Evolutionary conservation across 2,329 filamentous ascomycete genomes (phyloP).

Genomic region (Paradendryphiella salina): DNA sequence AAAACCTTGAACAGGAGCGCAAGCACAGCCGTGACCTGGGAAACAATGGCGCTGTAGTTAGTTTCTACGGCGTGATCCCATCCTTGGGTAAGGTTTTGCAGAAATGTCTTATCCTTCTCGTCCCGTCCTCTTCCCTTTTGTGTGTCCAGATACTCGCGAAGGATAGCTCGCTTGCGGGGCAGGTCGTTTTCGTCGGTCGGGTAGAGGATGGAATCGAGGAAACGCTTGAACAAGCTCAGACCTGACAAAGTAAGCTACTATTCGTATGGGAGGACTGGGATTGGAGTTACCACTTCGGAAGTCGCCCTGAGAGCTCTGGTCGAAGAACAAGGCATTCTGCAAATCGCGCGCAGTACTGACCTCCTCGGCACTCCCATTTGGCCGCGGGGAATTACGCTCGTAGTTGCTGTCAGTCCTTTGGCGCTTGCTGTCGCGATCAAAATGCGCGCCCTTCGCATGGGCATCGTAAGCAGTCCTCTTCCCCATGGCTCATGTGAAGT

Average conservation of each 20-base stretch:
- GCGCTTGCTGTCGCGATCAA: conserved; percentile 37
- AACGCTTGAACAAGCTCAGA: conserved; percentile 69
- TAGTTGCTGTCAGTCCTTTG: conserved; percentile 33
- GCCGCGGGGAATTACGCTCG: conserved; percentile 32
- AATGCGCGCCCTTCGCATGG: conserved; percentile 25
- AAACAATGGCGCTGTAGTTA: conserved; percentile 79
- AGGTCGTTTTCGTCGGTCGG: conserved; percentile 56
- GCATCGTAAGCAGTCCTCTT: conserved; percentile 43
- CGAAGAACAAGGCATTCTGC: conserved; percentile 44
- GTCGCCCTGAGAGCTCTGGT: conserved; percentile 38
- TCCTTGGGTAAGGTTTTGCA: conserved; percentile 80
- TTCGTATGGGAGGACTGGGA: background rate
- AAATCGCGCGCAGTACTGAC: conserved; percentile 42
- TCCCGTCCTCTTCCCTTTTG: conserved; percentile 55
- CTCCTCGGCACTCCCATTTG: conserved; percentile 31
- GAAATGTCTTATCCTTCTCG: conserved; percentile 65
- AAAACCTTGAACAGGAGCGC: conserved; percentile 79
- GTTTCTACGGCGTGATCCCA: conserved; percentile 83
- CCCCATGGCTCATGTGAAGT: conserved; percentile 26
- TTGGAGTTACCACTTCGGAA: conserved; percentile 36
- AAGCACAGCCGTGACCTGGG: conserved; percentile 77
- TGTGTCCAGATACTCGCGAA: conserved; percentile 69
- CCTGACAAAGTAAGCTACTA: conserved; percentile 50
- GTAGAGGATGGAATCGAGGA: conserved; percentile 67
- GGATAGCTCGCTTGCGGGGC: conserved; percentile 58